A percentile compares a stretch with the other conserved stretches of the same genome.
phyloP scores from a whole-genome alignment of 208 protist species.

The Zelonia costaricensis region DNA sequence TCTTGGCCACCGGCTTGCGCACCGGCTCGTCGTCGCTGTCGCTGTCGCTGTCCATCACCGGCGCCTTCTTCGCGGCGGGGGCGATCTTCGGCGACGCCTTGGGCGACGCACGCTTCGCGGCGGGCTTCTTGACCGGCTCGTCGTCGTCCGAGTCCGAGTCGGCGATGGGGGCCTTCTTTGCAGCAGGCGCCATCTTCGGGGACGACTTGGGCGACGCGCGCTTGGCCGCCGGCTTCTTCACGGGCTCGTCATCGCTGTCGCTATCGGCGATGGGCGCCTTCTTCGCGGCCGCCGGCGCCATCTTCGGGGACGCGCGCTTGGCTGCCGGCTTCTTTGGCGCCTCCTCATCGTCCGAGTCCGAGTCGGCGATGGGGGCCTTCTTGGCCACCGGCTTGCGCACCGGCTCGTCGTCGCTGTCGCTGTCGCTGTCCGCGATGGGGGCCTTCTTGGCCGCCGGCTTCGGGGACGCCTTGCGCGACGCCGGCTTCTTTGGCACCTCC shows the following conservation, averaged over 20 bases:
- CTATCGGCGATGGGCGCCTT: conserved; percentile 29
- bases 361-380: conserved; percentile 34
- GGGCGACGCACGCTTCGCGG: conserved; percentile 43
- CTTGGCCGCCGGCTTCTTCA: conserved; percentile 44
- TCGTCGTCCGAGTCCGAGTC: conserved; percentile 40
- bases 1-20: conserved; percentile 35
- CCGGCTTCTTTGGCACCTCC: conserved; percentile 56
- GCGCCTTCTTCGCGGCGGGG: conserved; percentile 26
- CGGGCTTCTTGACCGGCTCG: conserved; percentile 66
- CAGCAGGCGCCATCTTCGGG: conserved; percentile 32
- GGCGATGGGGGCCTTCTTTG: conserved; percentile 33
- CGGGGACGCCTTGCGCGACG: conserved; percentile 53
- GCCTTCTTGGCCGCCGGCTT: conserved; percentile 48
- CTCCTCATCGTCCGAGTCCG: conserved; percentile 47
- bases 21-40: conserved; percentile 57
- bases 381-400: conserved; percentile 39
- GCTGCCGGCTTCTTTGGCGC: conserved; percentile 55
- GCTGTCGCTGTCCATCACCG: conserved; percentile 26
- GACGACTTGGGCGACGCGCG: conserved; percentile 40
- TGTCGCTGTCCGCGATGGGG: conserved; percentile 30
- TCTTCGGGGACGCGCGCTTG: conserved; percentile 52
- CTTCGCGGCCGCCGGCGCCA: conserved; percentile 46
- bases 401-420: conserved; percentile 56
- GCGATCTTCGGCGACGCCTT: conserved; percentile 43
- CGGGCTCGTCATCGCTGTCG: conserved; percentile 59